phyloP scores from a whole-genome alignment of 305 asterid genomes.

The Lippia alba region DNA sequence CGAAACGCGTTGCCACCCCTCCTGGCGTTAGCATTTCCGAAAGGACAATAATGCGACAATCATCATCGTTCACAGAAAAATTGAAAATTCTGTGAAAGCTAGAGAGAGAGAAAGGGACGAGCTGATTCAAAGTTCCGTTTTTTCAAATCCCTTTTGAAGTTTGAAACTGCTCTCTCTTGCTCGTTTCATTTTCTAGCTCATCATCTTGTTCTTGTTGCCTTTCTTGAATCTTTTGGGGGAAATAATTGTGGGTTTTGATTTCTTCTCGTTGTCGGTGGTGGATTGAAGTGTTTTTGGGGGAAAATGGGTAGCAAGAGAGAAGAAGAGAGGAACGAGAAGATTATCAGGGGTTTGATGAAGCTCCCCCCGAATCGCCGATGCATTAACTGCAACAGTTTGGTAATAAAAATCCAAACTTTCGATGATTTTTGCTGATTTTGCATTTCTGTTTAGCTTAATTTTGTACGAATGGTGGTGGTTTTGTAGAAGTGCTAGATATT shows the following conservation, averaged over 20 bases:
- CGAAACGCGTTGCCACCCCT: background rate
- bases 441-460: background rate
- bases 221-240: slow-evolving; percentile 11
- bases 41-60: slow-evolving; percentile 35
- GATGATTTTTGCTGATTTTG: slow-evolving; percentile 3
- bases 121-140: slow-evolving; percentile 36
- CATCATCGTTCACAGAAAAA: slow-evolving; percentile 30
- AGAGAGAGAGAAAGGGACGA: slow-evolving; percentile 21
- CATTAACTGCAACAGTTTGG: slow-evolving; percentile 89
- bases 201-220: slow-evolving; percentile 10
- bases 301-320: slow-evolving; percentile 69
- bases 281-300: background rate
- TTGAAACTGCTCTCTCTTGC: slow-evolving; percentile 30
- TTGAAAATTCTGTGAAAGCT: slow-evolving; percentile 26
- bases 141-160: slow-evolving; percentile 30
- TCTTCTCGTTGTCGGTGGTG: slow-evolving; percentile 29
- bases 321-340: slow-evolving; percentile 79
- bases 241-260: slow-evolving; percentile 24
- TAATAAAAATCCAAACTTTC: slow-evolving; percentile 25
- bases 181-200: too few relatives aligned
- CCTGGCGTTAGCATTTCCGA: slow-evolving; percentile 40
- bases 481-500: background rate
- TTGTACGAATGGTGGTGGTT: background rate
- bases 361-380: slow-evolving; percentile 91
- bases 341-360: slow-evolving; percentile 84